Percentiles rank a stretch among this genome's conserved stretches.
phyloP scores from a whole-genome alignment of 352 stramenopile genomes.

The Albugo candida region DNA sequence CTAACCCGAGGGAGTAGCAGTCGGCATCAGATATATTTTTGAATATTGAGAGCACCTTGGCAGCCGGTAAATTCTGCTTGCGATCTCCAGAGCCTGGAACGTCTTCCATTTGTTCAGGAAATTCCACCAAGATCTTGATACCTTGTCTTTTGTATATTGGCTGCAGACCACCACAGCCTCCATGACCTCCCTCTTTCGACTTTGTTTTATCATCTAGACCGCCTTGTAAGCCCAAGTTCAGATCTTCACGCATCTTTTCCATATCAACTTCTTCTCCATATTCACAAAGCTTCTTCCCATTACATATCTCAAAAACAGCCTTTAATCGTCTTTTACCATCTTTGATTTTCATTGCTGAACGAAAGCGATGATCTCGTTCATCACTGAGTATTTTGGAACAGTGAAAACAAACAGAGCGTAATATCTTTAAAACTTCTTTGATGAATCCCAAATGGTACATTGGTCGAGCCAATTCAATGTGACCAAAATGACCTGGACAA shows the following conservation, averaged over 20 bases:
- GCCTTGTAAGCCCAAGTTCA: slow-evolving; percentile 70
- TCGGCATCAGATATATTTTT: slow-evolving; percentile 97
- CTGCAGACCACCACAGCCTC: slow-evolving; percentile 69
- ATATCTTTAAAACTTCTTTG: slow-evolving; percentile 86
- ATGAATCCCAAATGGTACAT: slow-evolving; percentile 98
- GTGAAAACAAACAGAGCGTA: slow-evolving; percentile 94
- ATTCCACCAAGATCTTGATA: slow-evolving; percentile 90
- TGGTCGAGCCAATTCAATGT: slow-evolving; percentile 93
- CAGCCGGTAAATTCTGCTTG: slow-evolving; percentile 92
- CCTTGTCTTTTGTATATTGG: slow-evolving; percentile 93
- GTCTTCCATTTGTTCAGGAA: slow-evolving; percentile 88
- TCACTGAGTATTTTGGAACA: slow-evolving; percentile 91
- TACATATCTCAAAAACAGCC: slow-evolving; percentile 88
- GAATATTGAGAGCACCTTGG: slow-evolving; percentile 90
- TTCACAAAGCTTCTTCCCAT: slow-evolving; percentile 77
- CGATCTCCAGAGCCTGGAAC: slow-evolving; percentile 86
- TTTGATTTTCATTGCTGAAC: slow-evolving; percentile 69
- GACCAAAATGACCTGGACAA: slow-evolving; percentile 97
- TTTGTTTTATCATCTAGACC: slow-evolving; percentile 70
- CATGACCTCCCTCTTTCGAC: slow-evolving; percentile 58
- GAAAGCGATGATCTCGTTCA: slow-evolving; percentile 68
- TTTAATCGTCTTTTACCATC: slow-evolving; percentile 84
- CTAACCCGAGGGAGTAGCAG: slow-evolving; percentile 85
- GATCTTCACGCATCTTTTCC: slow-evolving; percentile 77
- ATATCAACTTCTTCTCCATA: slow-evolving; percentile 72